phyloP scores from a whole-genome alignment of 2,329 filamentous ascomycete species.

The Penicillium rolfsii region DNA sequence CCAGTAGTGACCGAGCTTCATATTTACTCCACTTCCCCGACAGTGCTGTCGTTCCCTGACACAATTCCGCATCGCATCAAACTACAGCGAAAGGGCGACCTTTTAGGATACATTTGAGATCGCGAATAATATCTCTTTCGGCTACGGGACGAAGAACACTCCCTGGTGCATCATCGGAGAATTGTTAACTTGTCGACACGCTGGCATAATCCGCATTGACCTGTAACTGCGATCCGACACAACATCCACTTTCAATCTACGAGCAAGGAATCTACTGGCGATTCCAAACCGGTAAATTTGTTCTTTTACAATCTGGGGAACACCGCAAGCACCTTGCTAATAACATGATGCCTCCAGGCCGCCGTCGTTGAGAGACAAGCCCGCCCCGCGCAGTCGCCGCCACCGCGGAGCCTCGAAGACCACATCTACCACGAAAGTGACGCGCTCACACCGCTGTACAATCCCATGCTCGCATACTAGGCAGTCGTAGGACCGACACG shows the following conservation, averaged over 20 bases:
- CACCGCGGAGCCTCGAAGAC: not conserved
- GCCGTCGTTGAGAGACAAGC: not conserved
- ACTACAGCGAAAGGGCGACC: not conserved
- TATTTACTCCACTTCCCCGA: constrained; percentile 12
- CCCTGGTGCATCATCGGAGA: constrained; percentile 5
- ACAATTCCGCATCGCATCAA: not conserved
- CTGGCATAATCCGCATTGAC: constrained; percentile 14
- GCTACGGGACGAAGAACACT: not conserved
- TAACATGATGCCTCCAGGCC: not conserved
- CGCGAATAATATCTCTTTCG: not conserved
- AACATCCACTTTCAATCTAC: not conserved
- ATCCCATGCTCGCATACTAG: constrained; percentile 20
- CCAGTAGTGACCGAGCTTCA: not conserved
- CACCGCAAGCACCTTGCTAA: not conserved
- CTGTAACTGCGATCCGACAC: not conserved
- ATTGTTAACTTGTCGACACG: constrained; percentile 8
- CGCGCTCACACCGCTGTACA: not conserved
- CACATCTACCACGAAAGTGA: not conserved
- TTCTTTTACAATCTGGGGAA: not conserved
- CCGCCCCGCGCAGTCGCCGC: constrained; percentile 2
- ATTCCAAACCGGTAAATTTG: not conserved
- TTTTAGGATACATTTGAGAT: not conserved
- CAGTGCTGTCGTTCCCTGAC: constrained; percentile 3
- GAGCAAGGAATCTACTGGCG: not conserved
- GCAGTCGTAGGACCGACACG: constrained; percentile 12